phyloP scores from a whole-genome alignment of 23 red algal genomes.

The Chondrus crispus region DNA sequence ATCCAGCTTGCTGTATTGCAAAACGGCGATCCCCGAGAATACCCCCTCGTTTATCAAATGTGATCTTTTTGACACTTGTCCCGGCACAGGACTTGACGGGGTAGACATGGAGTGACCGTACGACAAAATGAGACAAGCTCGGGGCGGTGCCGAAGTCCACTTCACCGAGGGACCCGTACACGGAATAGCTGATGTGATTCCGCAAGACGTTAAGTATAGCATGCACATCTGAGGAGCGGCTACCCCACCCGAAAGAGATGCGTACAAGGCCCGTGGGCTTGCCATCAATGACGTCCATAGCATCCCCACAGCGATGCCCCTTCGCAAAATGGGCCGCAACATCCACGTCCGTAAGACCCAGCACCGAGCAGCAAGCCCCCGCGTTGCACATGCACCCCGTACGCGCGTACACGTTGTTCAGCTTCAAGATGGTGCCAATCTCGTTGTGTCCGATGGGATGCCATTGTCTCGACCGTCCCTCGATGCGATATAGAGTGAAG shows the following conservation, averaged over 20 bases:
- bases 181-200: too few species aligned
- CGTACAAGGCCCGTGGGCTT: conserved; percentile 44
- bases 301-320: conserved; percentile 29
- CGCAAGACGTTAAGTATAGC: background rate
- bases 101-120: conserved; percentile 11
- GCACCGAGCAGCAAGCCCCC: conserved; percentile 19
- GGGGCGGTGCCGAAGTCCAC: background rate
- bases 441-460: conserved; percentile 28
- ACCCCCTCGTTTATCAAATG: background rate
- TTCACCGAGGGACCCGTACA: background rate
- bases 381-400: conserved; percentile 51
- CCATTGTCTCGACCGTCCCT: background rate
- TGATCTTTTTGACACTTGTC: background rate
- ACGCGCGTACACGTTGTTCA: conserved; percentile 14
- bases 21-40: conserved; percentile 10
- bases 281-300: conserved; percentile 45
- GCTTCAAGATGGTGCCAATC: conserved; percentile 11
- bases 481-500: conserved; percentile 15
- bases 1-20: background rate
- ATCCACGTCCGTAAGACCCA: conserved; percentile 33
- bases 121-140: background rate
- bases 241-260: conserved; percentile 48
- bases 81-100: conserved; percentile 48
- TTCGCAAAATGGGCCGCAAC: background rate
- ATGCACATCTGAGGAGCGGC: background rate